Percentiles rank a stretch among this genome's conserved stretches.
Evolutionary conservation across 2,329 filamentous ascomycete genomes (phyloP).

Genomic region (Penicillium sp.): DNA sequence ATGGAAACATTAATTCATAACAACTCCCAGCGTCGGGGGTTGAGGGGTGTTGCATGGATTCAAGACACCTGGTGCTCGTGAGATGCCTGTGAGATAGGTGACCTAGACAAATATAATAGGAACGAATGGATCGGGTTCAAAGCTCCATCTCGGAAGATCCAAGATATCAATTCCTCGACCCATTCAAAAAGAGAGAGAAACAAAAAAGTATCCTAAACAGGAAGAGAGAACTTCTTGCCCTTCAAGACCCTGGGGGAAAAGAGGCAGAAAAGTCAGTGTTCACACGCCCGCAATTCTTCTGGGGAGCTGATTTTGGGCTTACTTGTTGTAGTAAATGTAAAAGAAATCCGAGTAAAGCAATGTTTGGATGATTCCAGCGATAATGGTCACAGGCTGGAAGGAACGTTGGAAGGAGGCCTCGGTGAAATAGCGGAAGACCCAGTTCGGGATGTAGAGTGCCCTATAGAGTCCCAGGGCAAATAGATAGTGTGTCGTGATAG

Average conservation of each 20-base stretch:
- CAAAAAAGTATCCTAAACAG: slow-evolving; percentile 56
- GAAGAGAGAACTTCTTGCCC: slow-evolving; percentile 83
- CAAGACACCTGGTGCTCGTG: neutral
- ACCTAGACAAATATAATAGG: neutral
- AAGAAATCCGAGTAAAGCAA: slow-evolving; percentile 98
- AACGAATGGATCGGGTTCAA: neutral
- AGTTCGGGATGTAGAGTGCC: slow-evolving; percentile 96
- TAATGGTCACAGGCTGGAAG: slow-evolving; percentile 81
- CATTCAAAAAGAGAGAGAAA: neutral
- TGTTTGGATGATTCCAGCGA: slow-evolving; percentile 90
- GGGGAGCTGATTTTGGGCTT: slow-evolving; percentile 30
- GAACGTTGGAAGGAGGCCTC: slow-evolving; percentile 77
- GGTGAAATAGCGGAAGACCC: slow-evolving; percentile 85
- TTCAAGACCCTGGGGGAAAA: slow-evolving; percentile 61
- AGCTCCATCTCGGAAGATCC: neutral
- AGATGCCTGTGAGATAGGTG: neutral
- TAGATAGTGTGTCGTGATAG: slow-evolving; percentile 98
- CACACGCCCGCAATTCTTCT: too few species aligned
- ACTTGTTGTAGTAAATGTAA: slow-evolving; percentile 99
- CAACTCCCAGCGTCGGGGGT: neutral
- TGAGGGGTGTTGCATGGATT: neutral
- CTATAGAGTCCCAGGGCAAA: slow-evolving; percentile 90
- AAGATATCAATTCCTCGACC: neutral
- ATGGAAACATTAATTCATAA: slow-evolving; percentile 5
- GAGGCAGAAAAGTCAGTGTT: slow-evolving; percentile 1